Conservation (phyloP, 257 asterid genomes). For the Leptodermis oblonga region DNA sequence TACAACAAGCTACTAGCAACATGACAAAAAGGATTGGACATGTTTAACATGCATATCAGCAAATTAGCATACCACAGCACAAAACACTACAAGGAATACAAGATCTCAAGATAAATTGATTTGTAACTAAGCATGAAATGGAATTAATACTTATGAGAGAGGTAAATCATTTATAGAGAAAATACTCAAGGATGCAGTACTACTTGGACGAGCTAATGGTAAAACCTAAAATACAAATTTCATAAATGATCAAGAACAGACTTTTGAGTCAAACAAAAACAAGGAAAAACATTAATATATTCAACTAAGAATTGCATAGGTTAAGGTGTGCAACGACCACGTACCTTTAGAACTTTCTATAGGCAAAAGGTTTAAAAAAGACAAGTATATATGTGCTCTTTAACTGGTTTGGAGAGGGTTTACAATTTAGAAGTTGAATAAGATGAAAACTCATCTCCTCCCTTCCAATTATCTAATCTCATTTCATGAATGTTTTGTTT, state of each 20-base stretch:
- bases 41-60: too few relatives aligned
- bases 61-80: too few relatives aligned
- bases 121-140: background rate
- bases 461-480: background rate
- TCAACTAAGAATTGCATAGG: too few relatives aligned
- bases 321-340: too few relatives aligned
- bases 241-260: background rate
- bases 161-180: background rate
- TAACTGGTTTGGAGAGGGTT: background rate
- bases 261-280: background rate
- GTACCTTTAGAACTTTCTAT: background rate
- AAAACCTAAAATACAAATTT: background rate
- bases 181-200: too few relatives aligned
- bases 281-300: background rate
- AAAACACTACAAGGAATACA: too few relatives aligned
- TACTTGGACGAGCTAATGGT: background rate
- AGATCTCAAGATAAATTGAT: background rate
- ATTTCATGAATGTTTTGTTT: background rate
- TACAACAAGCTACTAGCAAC: background rate
- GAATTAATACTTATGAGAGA: background rate
- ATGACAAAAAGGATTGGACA: too few relatives aligned
- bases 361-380: background rate
- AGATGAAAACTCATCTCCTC: background rate
- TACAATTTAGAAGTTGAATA: background rate
- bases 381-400: background rate